A percentile compares a stretch with the other conserved stretches of the same genome.
phyloP scores from a whole-genome alignment of 2,329 filamentous ascomycete species.

The Chaetomium strumarium region DNA sequence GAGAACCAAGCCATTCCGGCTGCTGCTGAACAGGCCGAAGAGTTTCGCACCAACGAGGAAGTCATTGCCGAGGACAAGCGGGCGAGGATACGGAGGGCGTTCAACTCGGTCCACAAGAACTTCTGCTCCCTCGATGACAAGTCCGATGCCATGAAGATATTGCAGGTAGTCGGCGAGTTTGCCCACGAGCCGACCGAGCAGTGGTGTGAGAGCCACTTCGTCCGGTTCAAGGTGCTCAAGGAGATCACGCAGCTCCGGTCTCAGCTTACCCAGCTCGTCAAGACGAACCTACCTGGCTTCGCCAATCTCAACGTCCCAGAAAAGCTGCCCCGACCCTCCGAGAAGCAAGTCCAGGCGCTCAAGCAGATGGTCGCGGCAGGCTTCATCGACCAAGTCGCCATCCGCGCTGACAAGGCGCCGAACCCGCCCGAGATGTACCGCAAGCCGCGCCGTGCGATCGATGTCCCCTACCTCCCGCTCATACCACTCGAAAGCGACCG shows the following conservation, averaged over 20 bases:
- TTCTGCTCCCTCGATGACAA: constrained; percentile 77
- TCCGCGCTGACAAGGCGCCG: constrained; percentile 81
- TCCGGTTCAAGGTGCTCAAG: constrained; percentile 78
- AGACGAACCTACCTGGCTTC: constrained; percentile 64
- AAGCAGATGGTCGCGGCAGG: constrained; percentile 90
- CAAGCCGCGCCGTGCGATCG: constrained; percentile 78
- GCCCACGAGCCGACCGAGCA: constrained; percentile 63
- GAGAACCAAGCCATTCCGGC: constrained; percentile 69
- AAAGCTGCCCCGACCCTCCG: constrained; percentile 51
- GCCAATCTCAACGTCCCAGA: constrained; percentile 51
- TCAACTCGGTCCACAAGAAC: constrained; percentile 67
- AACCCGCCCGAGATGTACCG: constrained; percentile 59
- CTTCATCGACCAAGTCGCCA: constrained; percentile 90
- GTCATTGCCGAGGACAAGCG: constrained; percentile 65
- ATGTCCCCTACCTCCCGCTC: constrained; percentile 86
- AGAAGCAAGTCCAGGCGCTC: constrained; percentile 68
- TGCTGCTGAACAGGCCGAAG: constrained; percentile 40
- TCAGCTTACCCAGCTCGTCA: constrained; percentile 78
- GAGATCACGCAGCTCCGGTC: constrained; percentile 77
- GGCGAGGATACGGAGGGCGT: constrained; percentile 55
- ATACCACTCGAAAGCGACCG: constrained; percentile 54
- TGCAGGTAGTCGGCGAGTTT: constrained; percentile 84
- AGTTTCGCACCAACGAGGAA: constrained; percentile 58
- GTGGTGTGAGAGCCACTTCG: constrained; percentile 79
- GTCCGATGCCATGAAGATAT: constrained; percentile 83